Percentiles rank a stretch among this genome's conserved stretches.
Conservation (phyloP, 1,284 basidiomycete genomes). For the Tilletia indica region DNA sequence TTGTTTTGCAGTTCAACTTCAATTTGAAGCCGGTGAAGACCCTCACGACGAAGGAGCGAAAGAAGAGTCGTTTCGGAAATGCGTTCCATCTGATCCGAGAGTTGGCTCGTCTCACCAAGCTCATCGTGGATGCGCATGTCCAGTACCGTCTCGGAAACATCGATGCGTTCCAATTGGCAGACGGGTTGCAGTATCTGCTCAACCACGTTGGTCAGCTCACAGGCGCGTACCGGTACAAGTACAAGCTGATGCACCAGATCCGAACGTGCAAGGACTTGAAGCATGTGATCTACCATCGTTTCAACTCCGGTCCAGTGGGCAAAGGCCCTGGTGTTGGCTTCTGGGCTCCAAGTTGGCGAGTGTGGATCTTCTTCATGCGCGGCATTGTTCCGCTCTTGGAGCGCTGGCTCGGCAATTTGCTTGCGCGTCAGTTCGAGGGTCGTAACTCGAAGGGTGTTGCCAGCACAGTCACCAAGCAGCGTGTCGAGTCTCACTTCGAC, state of each 20-base stretch:
- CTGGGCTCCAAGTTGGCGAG: conserved; percentile 99
- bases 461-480: conserved; percentile 92
- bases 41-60: conserved; percentile 97
- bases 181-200: conserved; percentile 97
- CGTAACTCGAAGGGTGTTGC: conserved; percentile 83
- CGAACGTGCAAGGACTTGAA: conserved; percentile 99
- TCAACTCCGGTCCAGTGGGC: conserved; percentile 98
- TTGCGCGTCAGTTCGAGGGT: conserved; percentile 95
- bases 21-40: conserved; percentile 98
- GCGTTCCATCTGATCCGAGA: conserved; percentile 97
- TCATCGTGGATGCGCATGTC: conserved; percentile 97
- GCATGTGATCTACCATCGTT: conserved; percentile 74
- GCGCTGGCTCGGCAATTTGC: conserved; percentile 93
- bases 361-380: conserved; percentile 99
- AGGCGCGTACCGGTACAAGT: conserved; percentile 98
- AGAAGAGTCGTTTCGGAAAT: conserved; percentile 99
- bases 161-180: conserved; percentile 98
- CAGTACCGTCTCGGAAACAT: conserved; percentile 98
- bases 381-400: conserved; percentile 97
- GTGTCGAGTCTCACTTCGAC: conserved; percentile 97
- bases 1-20: conserved; percentile 69
- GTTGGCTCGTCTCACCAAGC: conserved; percentile 92
- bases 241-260: conserved; percentile 99
- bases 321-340: conserved; percentile 99
- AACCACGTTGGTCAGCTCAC: conserved; percentile 96